Percentiles rank a stretch among this genome's conserved stretches.
phyloP scores from a whole-genome alignment of 2,329 filamentous ascomycete genomes.

The Penicillium sp. region DNA sequence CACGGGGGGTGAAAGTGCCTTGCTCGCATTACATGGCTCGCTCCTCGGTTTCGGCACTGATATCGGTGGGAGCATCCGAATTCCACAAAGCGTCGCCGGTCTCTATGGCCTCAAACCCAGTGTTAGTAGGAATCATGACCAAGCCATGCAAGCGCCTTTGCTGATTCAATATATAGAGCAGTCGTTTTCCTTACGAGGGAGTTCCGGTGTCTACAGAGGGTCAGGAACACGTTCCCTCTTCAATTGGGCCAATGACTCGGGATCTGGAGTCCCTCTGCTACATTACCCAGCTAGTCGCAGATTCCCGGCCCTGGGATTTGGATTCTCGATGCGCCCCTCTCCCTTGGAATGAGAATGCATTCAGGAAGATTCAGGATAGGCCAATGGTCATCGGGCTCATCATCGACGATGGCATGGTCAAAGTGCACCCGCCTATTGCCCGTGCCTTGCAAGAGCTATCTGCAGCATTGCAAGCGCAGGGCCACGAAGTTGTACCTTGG shows the following conservation, averaged over 20 bases:
- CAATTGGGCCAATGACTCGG: constrained; percentile 59
- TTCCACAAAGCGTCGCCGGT: constrained; percentile 50
- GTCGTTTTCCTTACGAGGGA: constrained; percentile 57
- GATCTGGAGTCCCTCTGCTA: constrained; percentile 51
- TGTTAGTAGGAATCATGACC: constrained; percentile 19
- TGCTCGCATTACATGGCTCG: constrained; percentile 44
- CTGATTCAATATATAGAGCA: constrained; percentile 44
- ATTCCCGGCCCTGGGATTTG: constrained; percentile 51
- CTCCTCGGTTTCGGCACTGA: constrained; percentile 53
- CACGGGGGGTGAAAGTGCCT: constrained; percentile 45
- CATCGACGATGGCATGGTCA: constrained; percentile 54
- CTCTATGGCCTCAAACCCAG: constrained; percentile 50
- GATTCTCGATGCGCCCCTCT: constrained; percentile 56
- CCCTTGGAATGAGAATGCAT: constrained; percentile 52
- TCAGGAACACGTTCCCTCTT: constrained; percentile 63
- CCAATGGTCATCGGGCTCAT: constrained; percentile 53
- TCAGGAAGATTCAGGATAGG: constrained; percentile 40
- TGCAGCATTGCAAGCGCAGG: constrained; percentile 43
- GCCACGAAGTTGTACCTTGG: constrained; percentile 58
- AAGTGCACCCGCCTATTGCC: constrained; percentile 53
- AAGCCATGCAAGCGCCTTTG: background rate
- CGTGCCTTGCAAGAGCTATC: constrained; percentile 43
- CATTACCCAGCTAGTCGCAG: constrained; percentile 50
- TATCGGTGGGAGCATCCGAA: constrained; percentile 52
- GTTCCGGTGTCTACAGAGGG: constrained; percentile 62